Conservation (phyloP, 83 land plant genomes). For the Diphasiastrum complanatum region DNA sequence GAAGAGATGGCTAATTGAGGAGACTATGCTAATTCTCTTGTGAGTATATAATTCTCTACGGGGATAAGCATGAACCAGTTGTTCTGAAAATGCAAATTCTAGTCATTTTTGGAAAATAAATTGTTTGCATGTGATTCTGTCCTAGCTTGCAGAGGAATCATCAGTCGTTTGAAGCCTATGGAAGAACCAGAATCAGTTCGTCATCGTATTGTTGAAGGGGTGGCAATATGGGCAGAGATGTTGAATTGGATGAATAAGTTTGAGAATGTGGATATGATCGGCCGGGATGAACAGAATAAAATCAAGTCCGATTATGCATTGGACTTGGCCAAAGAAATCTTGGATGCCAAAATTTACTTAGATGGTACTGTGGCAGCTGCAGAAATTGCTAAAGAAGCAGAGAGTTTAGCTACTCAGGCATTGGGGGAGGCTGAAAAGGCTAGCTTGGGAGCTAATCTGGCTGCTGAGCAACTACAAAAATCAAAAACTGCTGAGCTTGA, state of each 20-base stretch:
- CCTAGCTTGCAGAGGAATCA: conserved; percentile 24
- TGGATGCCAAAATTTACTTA: conserved; percentile 7
- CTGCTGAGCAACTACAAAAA: not conserved
- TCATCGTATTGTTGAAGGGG: conserved; percentile 13
- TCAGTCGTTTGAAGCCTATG: conserved; percentile 9
- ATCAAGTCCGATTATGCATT: not conserved
- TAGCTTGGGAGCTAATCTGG: conserved; percentile 1
- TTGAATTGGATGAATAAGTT: conserved; percentile 10
- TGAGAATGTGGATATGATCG: not conserved
- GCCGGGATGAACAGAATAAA: conserved; percentile 1
- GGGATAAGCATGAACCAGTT: not conserved
- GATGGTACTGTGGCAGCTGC: conserved; percentile 15
- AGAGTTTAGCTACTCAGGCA: not conserved
- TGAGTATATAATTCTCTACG: not conserved
- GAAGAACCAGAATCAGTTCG: conserved; percentile 13
- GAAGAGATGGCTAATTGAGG: too few relatives aligned
- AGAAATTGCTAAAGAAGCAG: conserved; percentile 16
- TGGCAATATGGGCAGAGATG: not conserved
- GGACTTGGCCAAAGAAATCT: not conserved
- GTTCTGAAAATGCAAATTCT: not conserved
- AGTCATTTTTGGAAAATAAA: not conserved
- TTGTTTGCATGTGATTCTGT: too few relatives aligned
- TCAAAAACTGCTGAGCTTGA: conserved; percentile 12
- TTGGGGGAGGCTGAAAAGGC: conserved; percentile 2
- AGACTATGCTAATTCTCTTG: not conserved